Base-by-base conservation (phyloP, 1,139 yeast species). In the Taphrina populina region DNA sequence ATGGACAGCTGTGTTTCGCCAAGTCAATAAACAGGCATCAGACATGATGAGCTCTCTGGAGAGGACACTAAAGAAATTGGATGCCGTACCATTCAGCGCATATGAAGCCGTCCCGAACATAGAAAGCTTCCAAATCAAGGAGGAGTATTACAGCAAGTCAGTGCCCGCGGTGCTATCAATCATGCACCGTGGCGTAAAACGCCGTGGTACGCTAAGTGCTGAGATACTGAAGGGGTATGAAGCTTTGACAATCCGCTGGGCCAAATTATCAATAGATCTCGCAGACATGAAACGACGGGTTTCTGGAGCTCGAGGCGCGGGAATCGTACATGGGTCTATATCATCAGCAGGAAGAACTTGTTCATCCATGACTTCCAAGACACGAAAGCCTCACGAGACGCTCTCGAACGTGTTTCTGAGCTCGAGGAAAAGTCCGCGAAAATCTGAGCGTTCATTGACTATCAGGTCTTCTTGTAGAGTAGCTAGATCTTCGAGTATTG, bases 1-100 rank as follows among this genome's bases (percentile, higher is more conserved):
- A 11, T 52, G 56, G 56, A 17, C 41, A 35, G 56, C 49, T 7
- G 56, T 52, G 17, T 52, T 41, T 21, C 41, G 56, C 26, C 49
- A 41, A 11, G 56, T 43, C 32, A 34, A 43, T 32, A 43, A 35
- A 30, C 56, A 52, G 20, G 49, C 49, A 5, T 20, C 49, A 6
- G 56, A 52, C 21, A 52, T 52, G 56, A 40, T 52, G 49, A 35
- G 27, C 13, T 52, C 56, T n/a, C 23, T 52, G 21, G 29, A 34
- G 15, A 44, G 56, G 11, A 52, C 49, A 5, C 21, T 34, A 2
- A 43, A 27, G 23, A 41, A 35, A 8, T 36, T 52, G 10, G 43
- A 41, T 2, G 27, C 49, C 13, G 11, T 27, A n/a, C 41, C 41
- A 4, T 41, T 40, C 17, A 33, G 13, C 23, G 26, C 36, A 7